phyloP scores from a whole-genome alignment of 768 basidiomycete species.

The Scleroderma bovista region DNA sequence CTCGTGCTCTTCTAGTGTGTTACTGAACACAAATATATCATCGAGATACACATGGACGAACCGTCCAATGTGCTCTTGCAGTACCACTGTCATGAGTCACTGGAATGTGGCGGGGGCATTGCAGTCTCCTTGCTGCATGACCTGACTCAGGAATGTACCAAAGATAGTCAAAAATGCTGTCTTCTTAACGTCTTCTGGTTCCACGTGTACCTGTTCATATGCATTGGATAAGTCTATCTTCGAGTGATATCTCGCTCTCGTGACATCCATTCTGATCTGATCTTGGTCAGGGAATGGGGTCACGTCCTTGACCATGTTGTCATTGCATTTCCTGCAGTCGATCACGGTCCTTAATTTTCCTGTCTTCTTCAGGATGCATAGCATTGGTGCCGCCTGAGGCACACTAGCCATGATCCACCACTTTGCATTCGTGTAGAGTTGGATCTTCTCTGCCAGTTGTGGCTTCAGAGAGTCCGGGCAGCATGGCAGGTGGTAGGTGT shows the following conservation, averaged over 20 bases:
- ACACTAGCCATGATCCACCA: constrained; percentile 28
- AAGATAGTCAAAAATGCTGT: constrained; percentile 20
- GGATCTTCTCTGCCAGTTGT: background rate
- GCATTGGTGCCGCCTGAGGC: constrained; percentile 10
- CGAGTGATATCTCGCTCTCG: constrained; percentile 26
- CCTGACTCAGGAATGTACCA: constrained; percentile 29
- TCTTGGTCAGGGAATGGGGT: constrained; percentile 6
- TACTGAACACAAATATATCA: constrained; percentile 9
- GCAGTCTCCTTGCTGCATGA: constrained; percentile 37
- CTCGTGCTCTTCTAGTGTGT: constrained; percentile 33
- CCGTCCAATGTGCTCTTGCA: constrained; percentile 3
- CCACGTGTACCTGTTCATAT: constrained; percentile 38
- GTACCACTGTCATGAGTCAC: constrained; percentile 7
- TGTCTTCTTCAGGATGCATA: constrained; percentile 29
- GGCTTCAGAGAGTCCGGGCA: background rate
- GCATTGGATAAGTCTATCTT: constrained; percentile 39
- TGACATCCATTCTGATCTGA: constrained; percentile 31
- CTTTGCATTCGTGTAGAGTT: constrained; percentile 21
- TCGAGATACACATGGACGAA: constrained; percentile 15
- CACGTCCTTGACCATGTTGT: constrained; percentile 34
- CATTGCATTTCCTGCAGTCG: constrained; percentile 32
- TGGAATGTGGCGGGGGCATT: constrained; percentile 10
- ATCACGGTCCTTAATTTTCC: constrained; percentile 30
- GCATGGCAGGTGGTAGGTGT: background rate
- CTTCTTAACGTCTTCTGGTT: constrained; percentile 20